These are phyloP conservation scores for Alternaria ethzedia DNA, from an alignment of 2,329 filamentous ascomycete genomes.

Conservation along the genomic window DNA sequence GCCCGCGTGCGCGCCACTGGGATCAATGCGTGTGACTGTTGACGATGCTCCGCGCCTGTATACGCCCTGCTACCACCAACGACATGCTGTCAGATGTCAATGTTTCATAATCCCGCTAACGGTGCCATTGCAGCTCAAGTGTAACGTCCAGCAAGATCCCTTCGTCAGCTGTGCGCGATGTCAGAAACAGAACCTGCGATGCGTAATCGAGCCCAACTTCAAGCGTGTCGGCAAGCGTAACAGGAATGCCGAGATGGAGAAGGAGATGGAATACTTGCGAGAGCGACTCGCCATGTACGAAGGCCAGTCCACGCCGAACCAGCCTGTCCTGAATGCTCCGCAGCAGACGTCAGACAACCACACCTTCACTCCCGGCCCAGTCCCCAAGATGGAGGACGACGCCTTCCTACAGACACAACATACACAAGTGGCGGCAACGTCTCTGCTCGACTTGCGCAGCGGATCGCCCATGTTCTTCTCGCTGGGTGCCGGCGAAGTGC, in stretches of 20 bases:
- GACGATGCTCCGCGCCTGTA: background rate
- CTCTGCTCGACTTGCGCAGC: constrained; percentile 52
- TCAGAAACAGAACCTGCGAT: constrained; percentile 78
- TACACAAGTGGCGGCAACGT: constrained; percentile 47
- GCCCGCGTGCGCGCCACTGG: background rate
- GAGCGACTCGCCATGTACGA: constrained; percentile 65
- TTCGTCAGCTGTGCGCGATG: constrained; percentile 80
- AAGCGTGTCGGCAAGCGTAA: constrained; percentile 83
- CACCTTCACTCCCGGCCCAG: constrained; percentile 26
- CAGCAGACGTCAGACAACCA: constrained; percentile 29
- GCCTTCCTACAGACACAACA: constrained; percentile 46
- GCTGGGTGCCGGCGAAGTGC: constrained; percentile 59
- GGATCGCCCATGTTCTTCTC: constrained; percentile 64
- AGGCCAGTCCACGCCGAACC: constrained; percentile 55
- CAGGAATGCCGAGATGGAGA: constrained; percentile 86
- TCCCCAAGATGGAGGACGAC: constrained; percentile 41
- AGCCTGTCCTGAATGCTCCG: constrained; percentile 36
- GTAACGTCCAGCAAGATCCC: constrained; percentile 82
- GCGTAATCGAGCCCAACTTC: constrained; percentile 88
- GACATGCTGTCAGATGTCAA: background rate
- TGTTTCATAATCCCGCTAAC: constrained; percentile 20
- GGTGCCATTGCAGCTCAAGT: constrained; percentile 67
- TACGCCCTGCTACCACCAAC: background rate
- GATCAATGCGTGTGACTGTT: background rate
- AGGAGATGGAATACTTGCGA: constrained; percentile 71